Percentiles rank a stretch among this genome's conserved stretches.
Evolutionary conservation across 768 basidiomycete species (phyloP).

Genomic region (Polyporus arcularius): DNA sequence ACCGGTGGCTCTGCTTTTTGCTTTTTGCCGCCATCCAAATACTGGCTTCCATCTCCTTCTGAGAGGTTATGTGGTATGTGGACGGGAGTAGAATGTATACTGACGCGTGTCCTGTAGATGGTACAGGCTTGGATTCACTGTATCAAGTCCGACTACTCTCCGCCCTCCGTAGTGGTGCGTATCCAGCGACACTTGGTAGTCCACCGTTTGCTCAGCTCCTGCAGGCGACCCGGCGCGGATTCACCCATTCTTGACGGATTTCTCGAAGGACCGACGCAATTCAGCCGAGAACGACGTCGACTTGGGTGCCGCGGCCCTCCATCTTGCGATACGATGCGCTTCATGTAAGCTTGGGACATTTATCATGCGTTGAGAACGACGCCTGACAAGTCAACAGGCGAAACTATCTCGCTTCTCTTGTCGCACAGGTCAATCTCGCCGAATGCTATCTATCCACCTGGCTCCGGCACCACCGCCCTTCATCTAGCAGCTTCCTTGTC

Average conservation of each 20-base stretch:
- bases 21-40: no score
- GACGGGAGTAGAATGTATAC: not conserved
- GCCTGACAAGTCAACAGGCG: conserved; percentile 39
- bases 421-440: conserved; percentile 78
- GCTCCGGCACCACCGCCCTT: conserved; percentile 71
- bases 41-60: no score
- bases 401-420: conserved; percentile 68
- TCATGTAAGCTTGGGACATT: conserved; percentile 50
- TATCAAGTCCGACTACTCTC: conserved; percentile 45
- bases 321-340: conserved; percentile 82
- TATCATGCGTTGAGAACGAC: not conserved
- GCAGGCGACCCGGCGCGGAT: conserved; percentile 76
- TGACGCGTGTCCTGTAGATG: not conserved
- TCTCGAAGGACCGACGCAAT: conserved; percentile 62
- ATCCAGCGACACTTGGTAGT: not conserved
- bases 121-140: conserved; percentile 31
- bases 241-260: conserved; percentile 80
- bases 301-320: conserved; percentile 72
- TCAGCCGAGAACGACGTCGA: conserved; percentile 53
- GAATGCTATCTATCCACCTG: conserved; percentile 73
- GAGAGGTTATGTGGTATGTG: not conserved
- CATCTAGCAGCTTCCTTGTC: conserved; percentile 76
- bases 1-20: no score
- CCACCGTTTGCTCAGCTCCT: not conserved
- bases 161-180: conserved; percentile 42